Base-by-base conservation (phyloP, 148 eudicot genomes). In the Nepenthes gracilis region DNA sequence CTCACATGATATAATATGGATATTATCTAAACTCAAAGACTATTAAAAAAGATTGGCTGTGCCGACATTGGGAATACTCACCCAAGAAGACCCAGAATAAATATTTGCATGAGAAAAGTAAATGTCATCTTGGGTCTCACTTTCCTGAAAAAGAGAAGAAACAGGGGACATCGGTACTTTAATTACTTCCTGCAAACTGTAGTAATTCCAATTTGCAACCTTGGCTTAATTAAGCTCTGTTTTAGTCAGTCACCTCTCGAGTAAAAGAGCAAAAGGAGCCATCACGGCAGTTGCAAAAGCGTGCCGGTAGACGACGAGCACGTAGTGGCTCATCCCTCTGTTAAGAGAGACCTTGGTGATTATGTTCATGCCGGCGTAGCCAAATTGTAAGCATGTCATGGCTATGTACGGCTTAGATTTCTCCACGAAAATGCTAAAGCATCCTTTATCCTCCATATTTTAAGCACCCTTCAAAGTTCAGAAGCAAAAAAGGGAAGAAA, bases 251-350 rank as follows among this genome's bases (percentile, higher is more conserved):
- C 34, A 63, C 96, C 97, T 81, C 74, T 89, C 97, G 36, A 86
- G 77, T 32, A 86, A 4, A 5, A 89, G 63, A 13, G 97, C 97
- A 59, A 89, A 89, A 5, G 97, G 97, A 43, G 94, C 97, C 4
- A 89, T 80, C 32, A 74, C 90, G 1, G 73, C 81, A 38, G 97
- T 82, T 33, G 97, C 97, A 36, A 89, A 81, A 72, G 94, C 90
- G 40, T 89, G 89, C 38, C 97, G 72, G 35, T 89, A 86, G 32
- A 86, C 94, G 36, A 86, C 94, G 0, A 89, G 83, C 1, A 84
- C 87, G 35, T 89, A 89, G 54, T 89, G 94, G 62, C 94, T 89
- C 97, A 89, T 89, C 2, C 97, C 97, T 15, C 81, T 71, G 59
- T 86, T 84, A 35, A 86, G 89, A 33, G 94, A 83, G 23, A 86